Evolutionary conservation across 805 yeast genomes (phyloP).

Genomic region (Cyberlindnera galapagoensis): DNA sequence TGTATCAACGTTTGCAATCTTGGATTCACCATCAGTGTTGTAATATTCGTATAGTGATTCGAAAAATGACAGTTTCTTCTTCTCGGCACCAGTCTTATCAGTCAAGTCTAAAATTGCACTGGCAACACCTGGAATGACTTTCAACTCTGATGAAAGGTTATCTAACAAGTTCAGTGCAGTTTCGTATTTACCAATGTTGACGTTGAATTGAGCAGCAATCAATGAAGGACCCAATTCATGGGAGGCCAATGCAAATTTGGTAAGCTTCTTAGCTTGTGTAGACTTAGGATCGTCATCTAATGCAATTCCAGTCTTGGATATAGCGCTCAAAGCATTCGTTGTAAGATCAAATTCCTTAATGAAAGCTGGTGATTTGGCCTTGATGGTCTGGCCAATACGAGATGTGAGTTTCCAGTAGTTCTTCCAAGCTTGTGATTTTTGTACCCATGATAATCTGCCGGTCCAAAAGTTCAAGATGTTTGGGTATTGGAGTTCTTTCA

Average conservation of each 20-base stretch:
- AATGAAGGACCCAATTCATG: constrained; percentile 27
- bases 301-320: constrained; percentile 14
- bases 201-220: constrained; percentile 30
- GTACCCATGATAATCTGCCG: constrained; percentile 20
- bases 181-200: constrained; percentile 25
- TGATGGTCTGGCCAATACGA: constrained; percentile 14
- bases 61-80: constrained; percentile 28
- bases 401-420: constrained; percentile 19
- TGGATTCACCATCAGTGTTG: constrained; percentile 2
- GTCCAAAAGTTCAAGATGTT: constrained; percentile 14
- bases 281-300: constrained; percentile 8
- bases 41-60: constrained; percentile 3
- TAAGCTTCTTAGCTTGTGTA: constrained; percentile 27
- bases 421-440: constrained; percentile 14
- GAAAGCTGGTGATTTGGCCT: constrained; percentile 1
- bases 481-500: constrained; percentile 29
- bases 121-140: constrained; percentile 39
- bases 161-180: constrained; percentile 33
- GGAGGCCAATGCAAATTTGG: constrained; percentile 27
- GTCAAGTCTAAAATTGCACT: constrained; percentile 44
- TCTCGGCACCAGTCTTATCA: constrained; percentile 36
- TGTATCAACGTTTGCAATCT: constrained; percentile 14
- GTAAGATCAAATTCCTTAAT: constrained; percentile 11
- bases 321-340: constrained; percentile 6
- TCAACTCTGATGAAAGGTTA: constrained; percentile 16